Conservation (phyloP, 2,329 filamentous ascomycete genomes). For the Cladophialophora immunda region DNA sequence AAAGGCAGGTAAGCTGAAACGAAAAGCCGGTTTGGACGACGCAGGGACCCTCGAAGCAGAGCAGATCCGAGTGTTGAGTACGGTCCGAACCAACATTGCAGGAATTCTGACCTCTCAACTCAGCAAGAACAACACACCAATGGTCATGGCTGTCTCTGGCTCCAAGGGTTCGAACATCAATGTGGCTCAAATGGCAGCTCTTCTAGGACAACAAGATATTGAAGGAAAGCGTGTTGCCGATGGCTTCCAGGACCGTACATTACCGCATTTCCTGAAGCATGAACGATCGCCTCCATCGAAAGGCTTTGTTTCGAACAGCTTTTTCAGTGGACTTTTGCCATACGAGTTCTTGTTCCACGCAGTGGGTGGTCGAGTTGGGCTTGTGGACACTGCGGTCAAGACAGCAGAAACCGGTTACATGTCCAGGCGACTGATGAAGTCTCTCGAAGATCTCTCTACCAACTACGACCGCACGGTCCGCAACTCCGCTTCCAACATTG, state of each 20-base stretch:
- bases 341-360: slow-evolving; percentile 98
- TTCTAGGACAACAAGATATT: slow-evolving; percentile 98
- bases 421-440: slow-evolving; percentile 98
- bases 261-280: slow-evolving; percentile 96
- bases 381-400: slow-evolving; percentile 94
- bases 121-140: slow-evolving; percentile 88
- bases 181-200: slow-evolving; percentile 97
- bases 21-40: slow-evolving; percentile 87
- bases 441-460: slow-evolving; percentile 89
- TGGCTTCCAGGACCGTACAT: slow-evolving; percentile 92
- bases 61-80: slow-evolving; percentile 92
- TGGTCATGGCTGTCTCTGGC: slow-evolving; percentile 96
- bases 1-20: slow-evolving; percentile 78
- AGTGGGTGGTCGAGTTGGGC: slow-evolving; percentile 96
- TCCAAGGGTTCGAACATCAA: slow-evolving; percentile 98
- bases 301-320: slow-evolving; percentile 96
- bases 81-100: slow-evolving; percentile 90
- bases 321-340: slow-evolving; percentile 89
- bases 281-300: slow-evolving; percentile 92
- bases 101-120: slow-evolving; percentile 88
- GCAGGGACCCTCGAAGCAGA: slow-evolving; percentile 68
- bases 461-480: slow-evolving; percentile 95
- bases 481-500: slow-evolving; percentile 85
- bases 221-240: slow-evolving; percentile 90
- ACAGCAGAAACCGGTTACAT: slow-evolving; percentile 99